phyloP scores from a whole-genome alignment of 768 basidiomycete genomes.

The Erythrobasidium yunnanense region DNA sequence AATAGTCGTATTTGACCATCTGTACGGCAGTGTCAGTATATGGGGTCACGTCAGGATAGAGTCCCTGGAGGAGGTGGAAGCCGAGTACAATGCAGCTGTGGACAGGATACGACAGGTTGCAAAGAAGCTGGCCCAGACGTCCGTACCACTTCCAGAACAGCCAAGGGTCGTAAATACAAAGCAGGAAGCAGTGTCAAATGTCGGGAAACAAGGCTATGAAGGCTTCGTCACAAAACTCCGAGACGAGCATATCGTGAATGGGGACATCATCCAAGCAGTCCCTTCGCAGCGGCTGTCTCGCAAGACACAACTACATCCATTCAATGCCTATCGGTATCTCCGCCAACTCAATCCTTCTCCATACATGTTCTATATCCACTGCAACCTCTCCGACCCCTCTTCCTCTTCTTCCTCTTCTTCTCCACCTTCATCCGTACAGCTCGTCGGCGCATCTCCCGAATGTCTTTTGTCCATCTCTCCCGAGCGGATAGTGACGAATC shows the following conservation, averaged over 20 bases:
- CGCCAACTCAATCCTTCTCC: slow-evolving; percentile 94
- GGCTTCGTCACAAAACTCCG: slow-evolving; percentile 80
- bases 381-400: slow-evolving; percentile 39
- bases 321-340: slow-evolving; percentile 81
- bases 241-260: slow-evolving; percentile 74
- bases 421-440: slow-evolving; percentile 61
- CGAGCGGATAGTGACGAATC: slow-evolving; percentile 82
- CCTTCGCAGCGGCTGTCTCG: slow-evolving; percentile 82
- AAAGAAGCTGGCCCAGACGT: slow-evolving; percentile 20
- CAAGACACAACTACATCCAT: slow-evolving; percentile 80
- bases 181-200: slow-evolving; percentile 66
- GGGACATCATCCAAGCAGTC: slow-evolving; percentile 98
- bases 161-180: slow-evolving; percentile 40
- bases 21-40: slow-evolving; percentile 85
- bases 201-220: slow-evolving; percentile 87
- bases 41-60: slow-evolving; percentile 92
- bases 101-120: slow-evolving; percentile 5
- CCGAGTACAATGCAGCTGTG: slow-evolving; percentile 19
- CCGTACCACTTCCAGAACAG: slow-evolving; percentile 44
- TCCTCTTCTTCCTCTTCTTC: slow-evolving; percentile 1
- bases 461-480: slow-evolving; percentile 88
- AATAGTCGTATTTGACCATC: slow-evolving; percentile 89
- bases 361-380: slow-evolving; percentile 97
- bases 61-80: slow-evolving; percentile 23
- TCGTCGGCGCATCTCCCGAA: slow-evolving; percentile 97